phyloP scores from a whole-genome alignment of 345 rosid genomes.

The Populus davidiana region DNA sequence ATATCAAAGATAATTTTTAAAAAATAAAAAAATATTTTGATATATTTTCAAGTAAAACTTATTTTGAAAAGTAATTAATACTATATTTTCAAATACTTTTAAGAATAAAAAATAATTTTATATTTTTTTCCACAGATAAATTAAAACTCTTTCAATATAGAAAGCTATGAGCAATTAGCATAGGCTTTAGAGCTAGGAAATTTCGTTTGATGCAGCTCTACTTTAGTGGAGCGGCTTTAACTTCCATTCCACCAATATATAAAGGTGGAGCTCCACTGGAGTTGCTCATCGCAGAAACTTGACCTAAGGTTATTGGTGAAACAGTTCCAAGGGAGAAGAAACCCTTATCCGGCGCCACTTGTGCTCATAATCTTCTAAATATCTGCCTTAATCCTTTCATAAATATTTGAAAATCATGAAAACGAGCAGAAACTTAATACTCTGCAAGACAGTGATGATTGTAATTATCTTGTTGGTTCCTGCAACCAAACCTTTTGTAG shows the following conservation, averaged over 20 bases:
- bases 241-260: not conserved
- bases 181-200: not conserved
- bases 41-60: no score
- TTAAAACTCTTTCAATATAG: not conserved
- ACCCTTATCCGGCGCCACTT: not conserved
- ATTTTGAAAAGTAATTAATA: no score
- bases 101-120: no score
- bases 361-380: not conserved
- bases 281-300: not conserved
- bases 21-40: no score
- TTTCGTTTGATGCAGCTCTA: not conserved
- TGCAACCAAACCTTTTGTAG: not conserved
- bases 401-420: not conserved
- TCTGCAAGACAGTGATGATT: not conserved
- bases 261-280: not conserved
- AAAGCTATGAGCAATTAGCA: not conserved
- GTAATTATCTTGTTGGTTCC: not conserved
- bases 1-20: no score
- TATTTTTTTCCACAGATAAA: no score
- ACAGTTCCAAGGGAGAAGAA: not conserved
- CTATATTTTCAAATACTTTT: rapidly evolving
- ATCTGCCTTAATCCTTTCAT: not conserved
- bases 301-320: not conserved
- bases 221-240: not conserved
- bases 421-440: not conserved